Conservation (phyloP, 495 filamentous ascomycete genomes). For the Aspergillus saccharolyticus region DNA sequence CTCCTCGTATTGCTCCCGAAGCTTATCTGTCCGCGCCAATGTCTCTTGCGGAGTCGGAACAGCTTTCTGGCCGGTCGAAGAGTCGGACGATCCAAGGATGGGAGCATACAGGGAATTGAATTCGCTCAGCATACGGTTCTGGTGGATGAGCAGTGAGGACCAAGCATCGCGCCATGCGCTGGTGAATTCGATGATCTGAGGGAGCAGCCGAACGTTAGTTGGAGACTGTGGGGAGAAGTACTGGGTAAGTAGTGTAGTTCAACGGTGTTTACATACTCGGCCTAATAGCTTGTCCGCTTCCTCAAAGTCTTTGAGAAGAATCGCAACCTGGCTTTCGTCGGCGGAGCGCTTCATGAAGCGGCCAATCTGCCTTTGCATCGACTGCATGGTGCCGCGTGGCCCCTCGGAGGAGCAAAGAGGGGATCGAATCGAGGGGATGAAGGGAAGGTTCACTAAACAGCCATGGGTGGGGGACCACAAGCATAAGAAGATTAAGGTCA, state of each 20-base stretch:
- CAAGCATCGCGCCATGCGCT: conserved; percentile 84
- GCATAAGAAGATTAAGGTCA: not conserved
- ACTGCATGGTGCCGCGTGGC: conserved; percentile 59
- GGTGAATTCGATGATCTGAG: conserved; percentile 64
- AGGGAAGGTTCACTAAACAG: not conserved
- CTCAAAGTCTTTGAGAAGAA: conserved; percentile 76
- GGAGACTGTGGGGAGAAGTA: conserved; percentile 4
- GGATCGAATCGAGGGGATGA: conserved; percentile 1
- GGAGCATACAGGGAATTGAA: conserved; percentile 79
- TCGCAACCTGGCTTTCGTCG: conserved; percentile 72
- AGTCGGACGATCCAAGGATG: conserved; percentile 61
- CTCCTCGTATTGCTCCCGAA: conserved; percentile 68
- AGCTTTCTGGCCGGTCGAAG: conserved; percentile 45
- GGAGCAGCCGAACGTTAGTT: conserved; percentile 3
- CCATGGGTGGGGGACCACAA: not conserved
- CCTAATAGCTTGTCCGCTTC: conserved; percentile 74
- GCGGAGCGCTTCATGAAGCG: conserved; percentile 64
- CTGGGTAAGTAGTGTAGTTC: not conserved
- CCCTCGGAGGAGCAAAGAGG: not conserved
- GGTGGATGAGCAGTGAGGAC: conserved; percentile 66
- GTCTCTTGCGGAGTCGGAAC: conserved; percentile 57
- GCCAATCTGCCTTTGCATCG: conserved; percentile 70
- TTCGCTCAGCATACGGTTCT: conserved; percentile 63
- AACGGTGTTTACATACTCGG: conserved; percentile 46
- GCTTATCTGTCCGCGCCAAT: conserved; percentile 59